Conservation (phyloP, 2,329 filamentous ascomycete species). For the Salinomyces thailandicus region DNA sequence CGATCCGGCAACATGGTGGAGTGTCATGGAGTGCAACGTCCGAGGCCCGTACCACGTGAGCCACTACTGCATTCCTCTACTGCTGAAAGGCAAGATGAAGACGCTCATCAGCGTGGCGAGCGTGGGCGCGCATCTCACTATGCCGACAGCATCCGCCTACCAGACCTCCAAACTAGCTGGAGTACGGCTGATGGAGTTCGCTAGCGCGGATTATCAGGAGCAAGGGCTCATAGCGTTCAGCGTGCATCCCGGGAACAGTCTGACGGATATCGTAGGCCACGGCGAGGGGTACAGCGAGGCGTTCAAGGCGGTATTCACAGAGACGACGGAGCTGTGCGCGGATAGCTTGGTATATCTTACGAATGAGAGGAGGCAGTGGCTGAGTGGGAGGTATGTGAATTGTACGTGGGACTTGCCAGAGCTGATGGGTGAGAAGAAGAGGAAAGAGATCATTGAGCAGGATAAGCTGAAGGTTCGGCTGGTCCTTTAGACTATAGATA, state of each 20-base stretch:
- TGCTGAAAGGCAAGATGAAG: constrained; percentile 28
- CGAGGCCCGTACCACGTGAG: constrained; percentile 31
- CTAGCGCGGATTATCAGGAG: constrained; percentile 34
- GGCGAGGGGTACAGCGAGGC: constrained; percentile 23
- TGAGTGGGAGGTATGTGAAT: constrained; percentile 28
- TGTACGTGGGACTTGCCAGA: constrained; percentile 32
- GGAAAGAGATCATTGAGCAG: constrained; percentile 23
- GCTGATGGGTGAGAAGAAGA: constrained; percentile 18
- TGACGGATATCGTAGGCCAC: constrained; percentile 30
- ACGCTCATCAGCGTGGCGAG: constrained; percentile 35
- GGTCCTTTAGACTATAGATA: not conserved
- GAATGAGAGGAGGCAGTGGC: constrained; percentile 27
- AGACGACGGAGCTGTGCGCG: constrained; percentile 23
- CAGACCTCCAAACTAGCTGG: constrained; percentile 38
- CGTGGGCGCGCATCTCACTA: constrained; percentile 28
- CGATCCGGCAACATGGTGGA: constrained; percentile 36
- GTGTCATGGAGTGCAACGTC: constrained; percentile 37
- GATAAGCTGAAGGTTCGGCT: constrained; percentile 25
- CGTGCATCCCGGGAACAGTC: constrained; percentile 37
- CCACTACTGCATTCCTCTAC: constrained; percentile 37
- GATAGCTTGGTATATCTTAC: constrained; percentile 25
- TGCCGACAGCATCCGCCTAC: constrained; percentile 34
- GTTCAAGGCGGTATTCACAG: constrained; percentile 16
- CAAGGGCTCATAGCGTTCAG: constrained; percentile 29
- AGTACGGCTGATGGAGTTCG: constrained; percentile 36